Evolutionary conservation across 139 green algal genomes (phyloP).

Genomic region (Dunaliella primolecta): DNA sequence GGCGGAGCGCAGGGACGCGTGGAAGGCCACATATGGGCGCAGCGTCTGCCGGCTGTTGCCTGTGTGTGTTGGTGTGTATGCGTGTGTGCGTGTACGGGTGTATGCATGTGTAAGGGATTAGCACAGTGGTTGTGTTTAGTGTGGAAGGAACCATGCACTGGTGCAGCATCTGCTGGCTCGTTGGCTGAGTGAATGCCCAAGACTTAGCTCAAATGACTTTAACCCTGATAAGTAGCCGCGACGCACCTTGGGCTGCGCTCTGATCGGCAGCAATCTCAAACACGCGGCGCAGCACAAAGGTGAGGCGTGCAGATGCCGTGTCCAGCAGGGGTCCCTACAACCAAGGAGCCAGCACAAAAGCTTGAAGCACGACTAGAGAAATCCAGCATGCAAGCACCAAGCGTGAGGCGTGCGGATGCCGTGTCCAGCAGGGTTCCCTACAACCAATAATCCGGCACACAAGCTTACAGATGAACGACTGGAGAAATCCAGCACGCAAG

Average conservation of each 20-base stretch:
- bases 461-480: no score
- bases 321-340: conserved; percentile 70
- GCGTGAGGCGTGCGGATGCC: conserved; percentile 67
- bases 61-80: conserved; percentile 6
- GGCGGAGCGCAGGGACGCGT: conserved; percentile 63
- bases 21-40: conserved; percentile 73
- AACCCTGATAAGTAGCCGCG: no score
- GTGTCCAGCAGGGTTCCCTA: conserved; percentile 73
- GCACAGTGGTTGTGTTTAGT: conserved; percentile 64
- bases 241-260: conserved; percentile 19
- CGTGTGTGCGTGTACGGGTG: neutral
- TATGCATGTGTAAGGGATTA: neutral
- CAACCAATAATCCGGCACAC: no score
- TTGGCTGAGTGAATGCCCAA: no score
- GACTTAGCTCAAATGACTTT: no score
- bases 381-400: no score
- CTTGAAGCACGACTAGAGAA: no score
- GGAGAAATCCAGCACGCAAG: no score
- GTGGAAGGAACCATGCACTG: conserved; percentile 76
- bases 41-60: conserved; percentile 54
- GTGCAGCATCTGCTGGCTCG: conserved; percentile 53
- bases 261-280: conserved; percentile 73
- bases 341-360: no score
- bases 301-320: conserved; percentile 68
- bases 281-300: conserved; percentile 59